Conservation (phyloP, 768 basidiomycete genomes). For the Amanita polypyramis region DNA sequence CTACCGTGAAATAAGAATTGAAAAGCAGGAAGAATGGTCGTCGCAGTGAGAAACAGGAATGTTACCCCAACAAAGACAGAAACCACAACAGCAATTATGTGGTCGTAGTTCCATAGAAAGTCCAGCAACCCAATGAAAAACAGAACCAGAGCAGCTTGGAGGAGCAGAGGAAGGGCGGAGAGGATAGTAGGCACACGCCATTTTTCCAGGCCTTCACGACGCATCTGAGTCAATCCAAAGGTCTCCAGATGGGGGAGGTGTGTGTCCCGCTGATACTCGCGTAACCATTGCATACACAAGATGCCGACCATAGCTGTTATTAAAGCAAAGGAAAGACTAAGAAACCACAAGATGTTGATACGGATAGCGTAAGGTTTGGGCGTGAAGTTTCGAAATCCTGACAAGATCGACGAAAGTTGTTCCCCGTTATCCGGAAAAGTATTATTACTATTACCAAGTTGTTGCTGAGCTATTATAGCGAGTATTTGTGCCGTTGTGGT, state of each 20-base stretch:
- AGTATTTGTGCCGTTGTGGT: slow-evolving; percentile 2
- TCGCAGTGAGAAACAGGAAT: not conserved
- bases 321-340: slow-evolving; percentile 4
- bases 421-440: not conserved
- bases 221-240: slow-evolving; percentile 6
- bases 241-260: not conserved
- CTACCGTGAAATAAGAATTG: not conserved
- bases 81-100: not conserved
- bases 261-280: slow-evolving; percentile 8
- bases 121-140: slow-evolving; percentile 9
- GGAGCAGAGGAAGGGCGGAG: slow-evolving; percentile 7
- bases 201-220: slow-evolving; percentile 5
- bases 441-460: not conserved
- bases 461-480: not conserved
- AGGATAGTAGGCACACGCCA: slow-evolving; percentile 9
- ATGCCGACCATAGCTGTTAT: slow-evolving; percentile 6
- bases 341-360: slow-evolving; percentile 7
- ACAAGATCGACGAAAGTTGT: not conserved
- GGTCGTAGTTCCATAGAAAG: slow-evolving; percentile 5
- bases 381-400: not conserved
- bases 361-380: not conserved
- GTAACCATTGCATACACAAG: slow-evolving; percentile 8
- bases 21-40: slow-evolving; percentile 1
- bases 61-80: not conserved
- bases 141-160: slow-evolving; percentile 7